Percentiles rank a stretch among this genome's conserved stretches.
These are phyloP conservation scores for Paecilomyces dactylethromorphus DNA, from an alignment of 2,329 filamentous ascomycete species.

Conservation along the genomic window DNA sequence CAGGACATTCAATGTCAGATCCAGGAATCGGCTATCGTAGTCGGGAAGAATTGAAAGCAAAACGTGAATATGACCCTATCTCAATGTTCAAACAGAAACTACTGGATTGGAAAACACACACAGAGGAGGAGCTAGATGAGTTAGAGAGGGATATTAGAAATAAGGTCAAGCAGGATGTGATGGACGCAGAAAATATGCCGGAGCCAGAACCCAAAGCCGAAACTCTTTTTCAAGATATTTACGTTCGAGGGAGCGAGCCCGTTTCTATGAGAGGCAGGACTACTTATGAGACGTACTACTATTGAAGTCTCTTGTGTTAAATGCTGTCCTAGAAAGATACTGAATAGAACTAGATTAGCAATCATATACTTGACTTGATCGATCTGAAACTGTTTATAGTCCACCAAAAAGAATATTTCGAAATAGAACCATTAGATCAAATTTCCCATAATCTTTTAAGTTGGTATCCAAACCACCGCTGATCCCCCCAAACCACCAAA, in stretches of 20 bases:
- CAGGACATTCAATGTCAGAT: slow-evolving; percentile 96
- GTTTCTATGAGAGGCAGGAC: slow-evolving; percentile 74
- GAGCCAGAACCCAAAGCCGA: slow-evolving; percentile 66
- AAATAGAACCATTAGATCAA: neutral
- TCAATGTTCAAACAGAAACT: slow-evolving; percentile 91
- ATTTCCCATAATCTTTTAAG: too few species aligned
- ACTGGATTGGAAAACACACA: slow-evolving; percentile 78
- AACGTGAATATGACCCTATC: slow-evolving; percentile 93
- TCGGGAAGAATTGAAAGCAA: slow-evolving; percentile 93
- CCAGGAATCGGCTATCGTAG: slow-evolving; percentile 95
- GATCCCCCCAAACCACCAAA: neutral
- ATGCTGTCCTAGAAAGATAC: neutral
- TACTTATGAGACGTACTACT: slow-evolving; percentile 78
- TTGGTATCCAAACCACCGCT: neutral
- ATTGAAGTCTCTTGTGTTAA: slow-evolving; percentile 13
- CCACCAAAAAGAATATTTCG: neutral
- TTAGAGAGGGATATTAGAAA: slow-evolving; percentile 83
- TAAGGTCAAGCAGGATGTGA: slow-evolving; percentile 77
- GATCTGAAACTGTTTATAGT: neutral
- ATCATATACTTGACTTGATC: neutral
- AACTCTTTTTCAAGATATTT: slow-evolving; percentile 89
- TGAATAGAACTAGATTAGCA: neutral
- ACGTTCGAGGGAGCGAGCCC: slow-evolving; percentile 75
- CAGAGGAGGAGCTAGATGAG: slow-evolving; percentile 83
- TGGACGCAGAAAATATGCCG: slow-evolving; percentile 75